These are phyloP conservation scores for Epichloe sp. DNA, from an alignment of 2,329 filamentous ascomycete genomes.

Conservation along the genomic window DNA sequence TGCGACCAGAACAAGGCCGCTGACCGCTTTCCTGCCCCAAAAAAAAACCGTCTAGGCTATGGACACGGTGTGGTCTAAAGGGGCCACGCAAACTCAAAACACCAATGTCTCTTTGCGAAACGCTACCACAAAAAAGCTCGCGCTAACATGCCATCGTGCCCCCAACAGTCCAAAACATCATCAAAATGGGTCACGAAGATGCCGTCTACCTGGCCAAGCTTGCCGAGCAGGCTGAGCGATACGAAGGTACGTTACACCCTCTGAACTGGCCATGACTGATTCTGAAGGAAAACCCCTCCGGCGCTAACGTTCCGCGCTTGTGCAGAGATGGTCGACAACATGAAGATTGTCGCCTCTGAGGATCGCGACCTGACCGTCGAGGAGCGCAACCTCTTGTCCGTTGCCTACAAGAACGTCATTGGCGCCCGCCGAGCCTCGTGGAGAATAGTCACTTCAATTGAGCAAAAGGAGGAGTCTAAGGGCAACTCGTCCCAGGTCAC, in stretches of 20 bases:
- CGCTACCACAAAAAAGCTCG: background rate
- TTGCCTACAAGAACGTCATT: conserved; percentile 99
- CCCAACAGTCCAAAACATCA: conserved; percentile 2
- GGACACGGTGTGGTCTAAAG: background rate
- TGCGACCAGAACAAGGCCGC: background rate
- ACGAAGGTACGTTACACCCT: conserved; percentile 66
- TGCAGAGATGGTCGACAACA: conserved; percentile 98
- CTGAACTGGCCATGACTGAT: background rate
- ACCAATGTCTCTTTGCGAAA: background rate
- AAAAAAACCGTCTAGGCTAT: background rate
- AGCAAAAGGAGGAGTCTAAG: conserved; percentile 99
- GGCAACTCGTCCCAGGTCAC: conserved; percentile 82
- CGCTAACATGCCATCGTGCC: background rate
- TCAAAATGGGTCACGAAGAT: conserved; percentile 97
- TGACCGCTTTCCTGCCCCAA: conserved; percentile 1
- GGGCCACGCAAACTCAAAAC: background rate
- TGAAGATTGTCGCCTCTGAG: conserved; percentile 94
- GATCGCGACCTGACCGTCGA: conserved; percentile 75
- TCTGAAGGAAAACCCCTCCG: background rate
- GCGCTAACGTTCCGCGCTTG: conserved; percentile 13
- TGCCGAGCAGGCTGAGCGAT: conserved; percentile 99
- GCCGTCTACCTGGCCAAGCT: conserved; percentile 99
- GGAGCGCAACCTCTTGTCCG: conserved; percentile 93
- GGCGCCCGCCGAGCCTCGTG: conserved; percentile 92
- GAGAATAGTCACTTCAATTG: conserved; percentile 96